These are phyloP conservation scores for Heliamphora pulchella DNA, from an alignment of 179 eudicot species.

Conservation along the genomic window DNA sequence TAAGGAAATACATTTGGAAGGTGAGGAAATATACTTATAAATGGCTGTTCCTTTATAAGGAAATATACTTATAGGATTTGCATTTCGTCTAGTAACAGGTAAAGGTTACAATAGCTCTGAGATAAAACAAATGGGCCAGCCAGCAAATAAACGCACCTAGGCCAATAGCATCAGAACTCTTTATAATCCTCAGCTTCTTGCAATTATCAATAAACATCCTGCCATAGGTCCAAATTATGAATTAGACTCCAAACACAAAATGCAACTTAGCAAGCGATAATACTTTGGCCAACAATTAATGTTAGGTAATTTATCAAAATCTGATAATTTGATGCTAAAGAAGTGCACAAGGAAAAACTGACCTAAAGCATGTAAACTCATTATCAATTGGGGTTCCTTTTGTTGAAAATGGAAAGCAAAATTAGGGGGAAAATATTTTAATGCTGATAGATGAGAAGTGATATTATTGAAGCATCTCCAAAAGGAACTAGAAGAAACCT, in stretches of 20 bases:
- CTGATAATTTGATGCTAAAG: neutral
- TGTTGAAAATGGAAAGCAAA: neutral
- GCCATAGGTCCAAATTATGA: slow-evolving; percentile 10
- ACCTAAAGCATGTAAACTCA: neutral
- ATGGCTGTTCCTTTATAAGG: too few species aligned
- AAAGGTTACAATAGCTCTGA: neutral
- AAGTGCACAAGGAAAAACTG: neutral
- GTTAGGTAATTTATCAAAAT: neutral
- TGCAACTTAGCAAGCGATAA: neutral
- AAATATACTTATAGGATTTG: too few species aligned
- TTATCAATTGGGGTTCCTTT: neutral
- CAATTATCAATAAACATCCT: slow-evolving; percentile 41
- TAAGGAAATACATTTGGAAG: too few species aligned
- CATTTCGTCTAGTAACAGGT: neutral
- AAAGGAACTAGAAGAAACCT: too few species aligned
- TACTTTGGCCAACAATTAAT: neutral
- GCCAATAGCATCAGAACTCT: slow-evolving; percentile 40
- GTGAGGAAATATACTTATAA: too few species aligned
- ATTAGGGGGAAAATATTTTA: neutral
- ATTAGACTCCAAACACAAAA: slow-evolving; percentile 4
- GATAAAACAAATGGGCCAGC: slow-evolving; percentile 4
- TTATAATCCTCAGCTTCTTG: slow-evolving; percentile 43
- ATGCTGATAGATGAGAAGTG: neutral
- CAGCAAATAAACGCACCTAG: slow-evolving; percentile 22
- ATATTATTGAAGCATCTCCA: neutral